Evolutionary conservation across 2,329 filamentous ascomycete species (phyloP).

Genomic region (Colletotrichum zoysiae): DNA sequence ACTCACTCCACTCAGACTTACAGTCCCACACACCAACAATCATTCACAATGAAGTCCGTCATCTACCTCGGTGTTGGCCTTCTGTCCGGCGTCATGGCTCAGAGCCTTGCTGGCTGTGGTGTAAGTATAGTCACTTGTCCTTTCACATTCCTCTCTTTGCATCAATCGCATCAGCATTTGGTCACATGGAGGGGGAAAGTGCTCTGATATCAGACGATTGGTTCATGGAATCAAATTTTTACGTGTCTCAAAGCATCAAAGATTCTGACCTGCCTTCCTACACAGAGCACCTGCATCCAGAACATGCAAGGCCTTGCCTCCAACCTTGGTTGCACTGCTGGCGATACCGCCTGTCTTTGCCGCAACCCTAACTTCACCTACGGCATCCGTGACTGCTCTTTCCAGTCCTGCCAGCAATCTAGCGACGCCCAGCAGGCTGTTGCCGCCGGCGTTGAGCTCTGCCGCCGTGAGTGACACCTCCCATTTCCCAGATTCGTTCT

Average conservation of each 20-base stretch:
- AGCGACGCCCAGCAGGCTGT: conserved; percentile 54
- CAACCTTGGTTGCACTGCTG: conserved; percentile 60
- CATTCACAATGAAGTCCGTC: conserved; percentile 35
- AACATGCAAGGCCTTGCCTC: conserved; percentile 58
- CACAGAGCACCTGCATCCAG: conserved; percentile 31
- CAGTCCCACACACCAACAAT: conserved; percentile 17
- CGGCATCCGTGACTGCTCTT: conserved; percentile 65
- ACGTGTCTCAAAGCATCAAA: background rate
- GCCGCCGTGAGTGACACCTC: conserved; percentile 50
- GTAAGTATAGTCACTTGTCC: conserved; percentile 57
- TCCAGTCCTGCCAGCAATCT: conserved; percentile 54
- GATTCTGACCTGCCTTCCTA: conserved; percentile 7
- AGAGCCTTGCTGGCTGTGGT: conserved; percentile 62
- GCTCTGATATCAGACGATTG: background rate
- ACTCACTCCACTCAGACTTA: conserved; percentile 26
- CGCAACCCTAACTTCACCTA: conserved; percentile 60
- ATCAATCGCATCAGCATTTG: background rate
- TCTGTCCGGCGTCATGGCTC: conserved; percentile 53
- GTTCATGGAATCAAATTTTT: background rate
- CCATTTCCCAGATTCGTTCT: background rate
- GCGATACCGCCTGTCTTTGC: conserved; percentile 62
- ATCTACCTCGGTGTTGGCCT: conserved; percentile 47
- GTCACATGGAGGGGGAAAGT: too few relatives aligned
- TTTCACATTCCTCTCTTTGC: background rate
- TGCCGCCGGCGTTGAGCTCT: conserved; percentile 55